Evolutionary conservation across 768 basidiomycete species (phyloP).

Genomic region (Galerina sulciceps): DNA sequence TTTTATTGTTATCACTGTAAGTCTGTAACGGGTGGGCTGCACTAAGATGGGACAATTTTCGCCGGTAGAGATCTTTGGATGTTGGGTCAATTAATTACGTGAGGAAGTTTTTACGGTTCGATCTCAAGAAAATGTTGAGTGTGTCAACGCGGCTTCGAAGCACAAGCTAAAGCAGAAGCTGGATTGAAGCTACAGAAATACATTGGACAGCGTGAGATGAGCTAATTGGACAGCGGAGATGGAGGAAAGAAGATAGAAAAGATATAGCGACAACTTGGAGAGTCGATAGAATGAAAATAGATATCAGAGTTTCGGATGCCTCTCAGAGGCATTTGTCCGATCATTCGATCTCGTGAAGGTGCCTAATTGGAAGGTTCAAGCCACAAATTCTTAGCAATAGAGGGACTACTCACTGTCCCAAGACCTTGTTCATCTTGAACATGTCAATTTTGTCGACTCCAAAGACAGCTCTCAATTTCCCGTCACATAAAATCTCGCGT

Average conservation of each 20-base stretch:
- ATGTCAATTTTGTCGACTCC: slow-evolving; percentile 83
- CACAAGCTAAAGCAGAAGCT: background rate
- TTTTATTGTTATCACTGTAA: too few relatives aligned
- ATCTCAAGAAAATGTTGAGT: background rate
- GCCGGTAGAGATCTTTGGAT: too few relatives aligned
- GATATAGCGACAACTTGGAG: slow-evolving; percentile 7
- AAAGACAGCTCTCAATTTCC: slow-evolving; percentile 73
- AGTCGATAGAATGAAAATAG: slow-evolving; percentile 8
- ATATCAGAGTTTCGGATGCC: background rate
- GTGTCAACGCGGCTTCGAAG: background rate
- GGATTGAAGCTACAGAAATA: slow-evolving; percentile 16
- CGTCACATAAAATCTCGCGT: slow-evolving; percentile 87
- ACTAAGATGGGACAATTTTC: too few relatives aligned
- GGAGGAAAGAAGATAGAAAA: slow-evolving; percentile 1
- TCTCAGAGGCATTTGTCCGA: background rate
- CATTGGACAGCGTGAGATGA: slow-evolving; percentile 18
- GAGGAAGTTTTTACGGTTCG: too few relatives aligned
- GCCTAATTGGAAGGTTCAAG: slow-evolving; percentile 18
- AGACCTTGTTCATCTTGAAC: slow-evolving; percentile 94
- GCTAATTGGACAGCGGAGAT: slow-evolving; percentile 13
- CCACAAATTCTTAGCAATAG: background rate
- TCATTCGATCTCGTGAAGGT: slow-evolving; percentile 31
- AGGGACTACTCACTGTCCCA: slow-evolving; percentile 64
- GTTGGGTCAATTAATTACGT: too few relatives aligned
- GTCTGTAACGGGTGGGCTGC: too few relatives aligned